phyloP scores from a whole-genome alignment of 73 alveolate species.

The Effrenium voratum region DNA sequence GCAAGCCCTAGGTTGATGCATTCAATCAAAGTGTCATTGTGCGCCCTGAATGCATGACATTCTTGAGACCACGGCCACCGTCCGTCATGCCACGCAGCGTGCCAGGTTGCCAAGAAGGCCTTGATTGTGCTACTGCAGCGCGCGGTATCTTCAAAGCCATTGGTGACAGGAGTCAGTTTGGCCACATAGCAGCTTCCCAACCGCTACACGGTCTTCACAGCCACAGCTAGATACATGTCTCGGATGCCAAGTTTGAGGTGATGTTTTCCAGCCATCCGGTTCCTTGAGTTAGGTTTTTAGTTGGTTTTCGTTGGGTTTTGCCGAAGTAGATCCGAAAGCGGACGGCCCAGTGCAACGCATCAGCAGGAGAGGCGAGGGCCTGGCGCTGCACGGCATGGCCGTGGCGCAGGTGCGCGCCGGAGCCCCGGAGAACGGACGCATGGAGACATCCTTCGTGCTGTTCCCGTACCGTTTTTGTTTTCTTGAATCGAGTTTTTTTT shows the following conservation, averaged over 20 bases:
- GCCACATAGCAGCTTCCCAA: neutral
- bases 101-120: conserved; percentile 82
- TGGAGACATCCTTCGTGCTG: too few relatives aligned
- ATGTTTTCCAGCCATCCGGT: neutral
- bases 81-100: neutral
- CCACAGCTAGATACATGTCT: neutral
- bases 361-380: conserved; percentile 78
- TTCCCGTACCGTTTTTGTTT: too few relatives aligned
- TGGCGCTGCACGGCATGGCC: conserved; percentile 81
- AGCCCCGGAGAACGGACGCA: neutral
- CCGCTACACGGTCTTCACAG: neutral
- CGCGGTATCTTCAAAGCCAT: conserved; percentile 67
- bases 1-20: neutral
- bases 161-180: conserved; percentile 44
- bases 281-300: neutral
- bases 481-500: too few relatives aligned
- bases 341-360: neutral
- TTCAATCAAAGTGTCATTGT: neutral
- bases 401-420: conserved; percentile 80
- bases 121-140: conserved; percentile 52
- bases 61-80: neutral
- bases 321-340: neutral
- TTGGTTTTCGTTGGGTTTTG: neutral
- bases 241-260: neutral
- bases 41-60: neutral